phyloP scores from a whole-genome alignment of 768 basidiomycete species.

The Strobilomyces confusus region DNA sequence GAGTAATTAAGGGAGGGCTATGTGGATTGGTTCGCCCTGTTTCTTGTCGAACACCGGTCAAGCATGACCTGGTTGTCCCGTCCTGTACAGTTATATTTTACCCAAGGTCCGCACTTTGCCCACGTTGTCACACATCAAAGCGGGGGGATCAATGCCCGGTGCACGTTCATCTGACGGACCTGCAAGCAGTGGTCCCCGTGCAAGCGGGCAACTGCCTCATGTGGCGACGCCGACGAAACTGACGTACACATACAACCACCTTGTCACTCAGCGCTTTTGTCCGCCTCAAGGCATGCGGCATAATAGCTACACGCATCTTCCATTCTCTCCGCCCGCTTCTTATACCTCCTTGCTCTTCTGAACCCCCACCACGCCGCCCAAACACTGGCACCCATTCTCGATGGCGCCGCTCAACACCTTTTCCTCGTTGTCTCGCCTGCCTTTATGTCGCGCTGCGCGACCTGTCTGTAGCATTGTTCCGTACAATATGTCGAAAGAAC shows the following conservation, averaged over 20 bases:
- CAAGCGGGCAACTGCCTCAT: not conserved
- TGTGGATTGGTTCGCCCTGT: not conserved
- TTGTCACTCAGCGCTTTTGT: slow-evolving; percentile 12
- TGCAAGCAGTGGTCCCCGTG: too few species aligned
- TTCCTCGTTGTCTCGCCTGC: not conserved
- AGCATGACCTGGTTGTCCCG: slow-evolving; percentile 2
- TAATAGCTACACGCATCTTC: slow-evolving; percentile 3
- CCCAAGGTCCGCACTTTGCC: not conserved
- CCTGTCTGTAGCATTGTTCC: slow-evolving; percentile 20
- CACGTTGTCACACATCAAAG: not conserved
- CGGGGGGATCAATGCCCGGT: not conserved
- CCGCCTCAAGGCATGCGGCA: slow-evolving; percentile 23
- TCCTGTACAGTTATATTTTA: slow-evolving; percentile 11
- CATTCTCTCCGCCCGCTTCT: not conserved
- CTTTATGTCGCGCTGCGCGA: slow-evolving; percentile 7
- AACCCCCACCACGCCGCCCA: too few species aligned
- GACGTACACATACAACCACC: slow-evolving; percentile 10
- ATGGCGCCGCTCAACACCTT: slow-evolving; percentile 5
- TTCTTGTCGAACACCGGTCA: slow-evolving; percentile 2
- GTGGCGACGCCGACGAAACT: not conserved
- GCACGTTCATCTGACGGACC: too few species aligned
- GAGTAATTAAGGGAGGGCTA: slow-evolving; percentile 9
- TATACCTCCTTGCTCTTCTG: not conserved
- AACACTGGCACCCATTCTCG: not conserved
- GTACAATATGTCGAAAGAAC: slow-evolving; percentile 31